phyloP scores from a whole-genome alignment of 2,329 filamentous ascomycete genomes.

The Colletotrichum sp. region DNA sequence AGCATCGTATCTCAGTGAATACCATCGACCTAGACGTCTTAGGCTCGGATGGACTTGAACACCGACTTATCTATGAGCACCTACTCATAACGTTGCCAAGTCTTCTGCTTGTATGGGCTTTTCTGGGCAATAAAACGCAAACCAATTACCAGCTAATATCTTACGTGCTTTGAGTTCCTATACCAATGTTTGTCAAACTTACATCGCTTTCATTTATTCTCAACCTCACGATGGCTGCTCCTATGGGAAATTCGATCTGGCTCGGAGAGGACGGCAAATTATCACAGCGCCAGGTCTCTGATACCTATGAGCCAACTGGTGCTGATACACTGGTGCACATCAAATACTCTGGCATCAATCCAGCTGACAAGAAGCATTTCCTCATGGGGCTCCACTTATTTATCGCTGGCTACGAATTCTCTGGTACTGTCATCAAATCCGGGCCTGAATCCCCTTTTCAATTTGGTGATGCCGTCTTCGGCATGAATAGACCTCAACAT shows the following conservation, averaged over 20 bases:
- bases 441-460: too few species aligned
- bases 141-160: too few species aligned
- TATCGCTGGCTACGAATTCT: background rate
- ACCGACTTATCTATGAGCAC: background rate
- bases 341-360: background rate
- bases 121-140: too few species aligned
- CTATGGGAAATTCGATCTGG: background rate
- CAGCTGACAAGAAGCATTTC: background rate
- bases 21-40: rapidly evolving
- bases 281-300: background rate
- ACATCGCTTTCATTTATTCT: background rate
- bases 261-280: background rate
- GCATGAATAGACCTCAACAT: too few species aligned
- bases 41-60: background rate
- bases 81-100: background rate
- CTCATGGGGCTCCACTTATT: background rate
- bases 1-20: background rate
- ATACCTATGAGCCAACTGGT: background rate
- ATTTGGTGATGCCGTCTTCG: too few species aligned
- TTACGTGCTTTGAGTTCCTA: too few species aligned
- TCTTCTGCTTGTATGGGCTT: background rate
- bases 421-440: background rate
- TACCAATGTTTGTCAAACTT: rapidly evolving
- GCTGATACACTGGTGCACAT: background rate
- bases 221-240: background rate